Base-by-base conservation (phyloP, 2,329 filamentous ascomycete species). In the Scytalidium sp. region DNA sequence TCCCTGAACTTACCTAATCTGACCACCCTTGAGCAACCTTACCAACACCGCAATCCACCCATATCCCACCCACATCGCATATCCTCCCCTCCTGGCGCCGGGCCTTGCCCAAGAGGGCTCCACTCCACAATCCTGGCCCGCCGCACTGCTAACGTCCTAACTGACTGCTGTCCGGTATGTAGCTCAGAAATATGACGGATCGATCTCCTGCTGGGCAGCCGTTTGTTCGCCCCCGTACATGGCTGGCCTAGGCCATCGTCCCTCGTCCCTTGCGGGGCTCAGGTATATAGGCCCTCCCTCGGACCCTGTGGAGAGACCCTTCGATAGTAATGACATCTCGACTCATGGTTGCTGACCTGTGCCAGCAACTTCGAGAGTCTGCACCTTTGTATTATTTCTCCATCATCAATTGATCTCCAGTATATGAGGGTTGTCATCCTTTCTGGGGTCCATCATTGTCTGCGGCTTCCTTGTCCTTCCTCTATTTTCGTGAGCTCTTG, bases 171-270 rank as follows among this genome's bases (percentile, higher is more conserved):
- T 50, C 45, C 40, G 19, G n/a, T n/a, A n/a, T n/a, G 25, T 47
- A 47, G 53, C 48, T 46, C 51, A 55, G 53, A 58, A 57, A 56
- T 51, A 53, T 56, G 60, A 61, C 59, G 55, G 53, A 58, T 62
- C 55, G 51, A 56, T 52, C 59, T 52, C 52, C 29, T 23, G 50
- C 46, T 47, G 45, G 48, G 50, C 42, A 27, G 51, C 52, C 51
- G 48, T 49, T 54, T 54, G 55, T 55, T 56, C 52, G 54, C 52
- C 52, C 49, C 50, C 46, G 40, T 51, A 42, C 45, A 27, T 48
- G 43, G 53, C 50, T 49, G 47, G 46, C 50, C 46, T 36, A 36
- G 32, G 32, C 32, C 32, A 6, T 36, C 17, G 11, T 36, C 32
- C 32, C 32, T 36, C 32, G 32, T 36, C 51, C 45, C 45, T 43